phyloP scores from a whole-genome alignment of 768 basidiomycete genomes.

The Dictyophora rubrovolvata region DNA sequence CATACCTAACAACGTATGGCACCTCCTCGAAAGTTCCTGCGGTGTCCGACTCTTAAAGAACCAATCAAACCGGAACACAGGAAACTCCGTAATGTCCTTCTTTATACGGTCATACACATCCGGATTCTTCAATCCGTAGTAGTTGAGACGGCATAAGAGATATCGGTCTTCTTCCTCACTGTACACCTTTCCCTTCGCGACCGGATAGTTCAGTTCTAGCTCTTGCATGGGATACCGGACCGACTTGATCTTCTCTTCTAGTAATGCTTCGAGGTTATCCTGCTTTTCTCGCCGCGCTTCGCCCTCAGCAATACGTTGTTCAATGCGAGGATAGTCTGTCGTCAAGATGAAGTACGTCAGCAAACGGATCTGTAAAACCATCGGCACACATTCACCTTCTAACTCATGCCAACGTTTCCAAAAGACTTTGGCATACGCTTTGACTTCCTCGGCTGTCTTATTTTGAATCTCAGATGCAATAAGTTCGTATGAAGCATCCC shows the following conservation, averaged over 20 bases:
- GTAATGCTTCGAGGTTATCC: constrained; percentile 66
- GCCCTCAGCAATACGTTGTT: constrained; percentile 77
- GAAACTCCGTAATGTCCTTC: constrained; percentile 93
- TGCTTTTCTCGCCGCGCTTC: constrained; percentile 85
- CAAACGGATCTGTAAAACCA: background rate
- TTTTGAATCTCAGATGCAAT: constrained; percentile 80
- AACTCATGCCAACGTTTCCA: constrained; percentile 84
- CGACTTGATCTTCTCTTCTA: constrained; percentile 73
- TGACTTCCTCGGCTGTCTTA: constrained; percentile 70
- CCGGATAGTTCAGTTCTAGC: constrained; percentile 88
- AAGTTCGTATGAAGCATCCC: constrained; percentile 53
- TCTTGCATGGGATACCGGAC: constrained; percentile 93
- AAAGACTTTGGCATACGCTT: constrained; percentile 73
- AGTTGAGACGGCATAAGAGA: constrained; percentile 76
- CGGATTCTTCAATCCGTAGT: constrained; percentile 82
- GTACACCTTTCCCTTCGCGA: constrained; percentile 94
- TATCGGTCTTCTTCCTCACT: constrained; percentile 96
- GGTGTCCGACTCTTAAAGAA: constrained; percentile 92
- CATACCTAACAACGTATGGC: constrained; percentile 78
- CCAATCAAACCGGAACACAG: constrained; percentile 97
- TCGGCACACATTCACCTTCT: constrained; percentile 43
- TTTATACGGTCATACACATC: constrained; percentile 94
- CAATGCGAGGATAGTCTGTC: constrained; percentile 68
- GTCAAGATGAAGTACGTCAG: background rate
- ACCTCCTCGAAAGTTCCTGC: constrained; percentile 79